Evolutionary conservation across 345 rosid species (phyloP).

Genomic region (Hirschfeldia incana): DNA sequence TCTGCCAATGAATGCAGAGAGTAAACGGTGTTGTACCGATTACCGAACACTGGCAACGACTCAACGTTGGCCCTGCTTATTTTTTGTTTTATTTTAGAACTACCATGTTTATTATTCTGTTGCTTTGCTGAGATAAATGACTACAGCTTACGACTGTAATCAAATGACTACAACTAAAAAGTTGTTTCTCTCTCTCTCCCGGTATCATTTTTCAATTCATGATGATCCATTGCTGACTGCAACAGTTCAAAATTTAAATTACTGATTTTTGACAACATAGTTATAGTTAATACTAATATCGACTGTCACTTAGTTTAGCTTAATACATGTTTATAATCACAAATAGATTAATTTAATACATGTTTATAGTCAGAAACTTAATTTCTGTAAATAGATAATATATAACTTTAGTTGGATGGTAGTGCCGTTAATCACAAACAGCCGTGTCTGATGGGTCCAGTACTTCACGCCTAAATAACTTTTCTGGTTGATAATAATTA

Average conservation of each 20-base stretch:
- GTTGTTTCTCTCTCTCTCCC: not conserved
- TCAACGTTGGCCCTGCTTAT: not conserved
- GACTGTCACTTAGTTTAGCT: too few species aligned
- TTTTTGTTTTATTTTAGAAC: not conserved
- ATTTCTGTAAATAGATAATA: not conserved
- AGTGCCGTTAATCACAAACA: not conserved
- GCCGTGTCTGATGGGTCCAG: conserved; percentile 25
- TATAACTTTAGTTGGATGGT: not conserved
- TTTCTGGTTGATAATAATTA: conserved; percentile 1
- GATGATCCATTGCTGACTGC: not conserved
- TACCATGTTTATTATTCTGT: not conserved
- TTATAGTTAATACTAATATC: too few species aligned
- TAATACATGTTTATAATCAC: too few species aligned
- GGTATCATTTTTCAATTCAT: not conserved
- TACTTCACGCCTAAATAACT: conserved; percentile 36
- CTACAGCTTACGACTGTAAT: not conserved
- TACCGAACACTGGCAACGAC: not conserved
- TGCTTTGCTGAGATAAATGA: not conserved
- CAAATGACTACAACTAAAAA: not conserved
- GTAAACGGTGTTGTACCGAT: conserved; percentile 21
- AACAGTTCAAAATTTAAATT: not conserved
- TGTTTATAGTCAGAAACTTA: not conserved
- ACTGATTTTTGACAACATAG: not conserved
- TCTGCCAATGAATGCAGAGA: conserved; percentile 13
- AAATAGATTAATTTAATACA: not conserved